Evolutionary conservation across 768 basidiomycete genomes (phyloP).

Genomic region (Boletus eberwhitei): DNA sequence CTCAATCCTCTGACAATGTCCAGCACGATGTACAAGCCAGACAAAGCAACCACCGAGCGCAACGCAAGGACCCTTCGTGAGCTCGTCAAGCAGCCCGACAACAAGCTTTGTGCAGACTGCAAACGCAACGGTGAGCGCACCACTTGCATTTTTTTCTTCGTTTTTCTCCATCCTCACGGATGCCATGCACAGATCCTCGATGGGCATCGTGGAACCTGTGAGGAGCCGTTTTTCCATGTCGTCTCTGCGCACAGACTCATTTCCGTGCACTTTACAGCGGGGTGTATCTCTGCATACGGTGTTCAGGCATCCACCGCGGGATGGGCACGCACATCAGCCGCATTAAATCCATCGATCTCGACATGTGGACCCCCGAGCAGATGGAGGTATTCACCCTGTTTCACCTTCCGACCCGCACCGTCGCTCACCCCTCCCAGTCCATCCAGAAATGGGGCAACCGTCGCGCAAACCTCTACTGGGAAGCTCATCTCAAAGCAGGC

Average conservation of each 20-base stretch:
- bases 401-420: background rate
- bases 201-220: conserved; percentile 99
- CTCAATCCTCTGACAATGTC: background rate
- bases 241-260: background rate
- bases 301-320: conserved; percentile 94
- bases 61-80: conserved; percentile 78
- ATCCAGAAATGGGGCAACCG: conserved; percentile 95
- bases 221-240: conserved; percentile 19
- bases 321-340: conserved; percentile 99
- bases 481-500: conserved; percentile 88
- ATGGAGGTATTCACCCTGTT: conserved; percentile 65
- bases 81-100: conserved; percentile 84
- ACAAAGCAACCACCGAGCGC: conserved; percentile 82
- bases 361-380: conserved; percentile 97
- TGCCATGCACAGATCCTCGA: conserved; percentile 66
- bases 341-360: conserved; percentile 96
- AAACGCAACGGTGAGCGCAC: conserved; percentile 82
- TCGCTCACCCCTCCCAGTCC: conserved; percentile 39
- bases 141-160: background rate
- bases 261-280: conserved; percentile 48
- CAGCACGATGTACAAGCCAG: conserved; percentile 51
- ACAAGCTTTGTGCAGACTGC: conserved; percentile 95
- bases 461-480: conserved; percentile 95
- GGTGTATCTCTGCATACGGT: conserved; percentile 93
- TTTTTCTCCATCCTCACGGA: background rate